Base-by-base conservation (phyloP, 805 yeast genomes). In the Ogataea trehalophila region DNA sequence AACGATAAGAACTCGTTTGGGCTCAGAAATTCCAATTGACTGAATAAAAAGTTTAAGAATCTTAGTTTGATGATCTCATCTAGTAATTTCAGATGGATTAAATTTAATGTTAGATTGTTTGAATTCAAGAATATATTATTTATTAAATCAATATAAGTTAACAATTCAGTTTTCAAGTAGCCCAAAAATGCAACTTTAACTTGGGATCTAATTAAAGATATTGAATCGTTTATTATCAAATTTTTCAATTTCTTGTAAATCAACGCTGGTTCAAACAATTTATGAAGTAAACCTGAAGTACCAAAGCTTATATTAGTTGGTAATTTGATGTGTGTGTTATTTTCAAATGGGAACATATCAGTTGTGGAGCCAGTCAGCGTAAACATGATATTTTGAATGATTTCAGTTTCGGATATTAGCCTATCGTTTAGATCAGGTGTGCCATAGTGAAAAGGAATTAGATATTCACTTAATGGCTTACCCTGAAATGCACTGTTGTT, bases 201-300 rank as follows among this genome's bases (percentile, higher is more conserved):
- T 8, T 86, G 83, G 4, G 85, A 76, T 16, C 55, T 47, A 49
- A 42, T 35, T 33, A 37, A 66, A 55, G 53, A 64, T 18, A 33
- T 48, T 62, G 39, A 57, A 43, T 20, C 55, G 42, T 36, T 66
- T 68, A 13, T 74, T 52, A 18, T 59, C 55, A 15, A 44, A 5
- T 61, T 63, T 33, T 61, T 63, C 34, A 88, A 63, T 39, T 69
- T 62, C 44, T 75, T 73, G 64, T 77, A 87, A 3, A 89, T 66
- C 33, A 90, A 65, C 0, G 87, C 92, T 1, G 89, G 85, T 62
- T 90, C 97, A 37, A 84, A 68, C 1, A 86, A 66, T 26, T 72
- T 62, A 47, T 75, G 79, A 33, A 87, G 62, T 26, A 81, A 56
- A 0, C 81, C 81, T 40, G 83, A 72, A 22, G 77, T 69, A 6